Evolutionary conservation across 2,329 filamentous ascomycete species (phyloP).

Genomic region (Penicillium rolfsii): DNA sequence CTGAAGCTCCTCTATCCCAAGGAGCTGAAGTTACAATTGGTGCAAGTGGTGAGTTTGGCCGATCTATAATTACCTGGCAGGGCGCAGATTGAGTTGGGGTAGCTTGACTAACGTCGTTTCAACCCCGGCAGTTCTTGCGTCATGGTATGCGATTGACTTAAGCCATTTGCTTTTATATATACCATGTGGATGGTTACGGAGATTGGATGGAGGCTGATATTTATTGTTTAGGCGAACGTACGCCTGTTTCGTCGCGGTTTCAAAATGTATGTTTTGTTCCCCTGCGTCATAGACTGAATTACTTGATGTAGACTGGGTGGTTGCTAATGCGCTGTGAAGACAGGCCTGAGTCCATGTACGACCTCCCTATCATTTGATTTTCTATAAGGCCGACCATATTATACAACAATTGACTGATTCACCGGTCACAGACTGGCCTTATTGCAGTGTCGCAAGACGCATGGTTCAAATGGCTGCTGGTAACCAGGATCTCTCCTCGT

Average conservation of each 20-base stretch:
- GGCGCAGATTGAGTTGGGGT: background rate
- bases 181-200: background rate
- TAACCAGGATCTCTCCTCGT: constrained; percentile 56
- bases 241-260: constrained; percentile 85
- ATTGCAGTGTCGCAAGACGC: constrained; percentile 76
- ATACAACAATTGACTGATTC: constrained; percentile 24
- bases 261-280: constrained; percentile 60
- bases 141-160: constrained; percentile 57
- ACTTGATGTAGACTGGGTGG: background rate
- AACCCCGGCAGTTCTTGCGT: constrained; percentile 60
- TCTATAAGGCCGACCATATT: background rate
- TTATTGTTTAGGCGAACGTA: constrained; percentile 63
- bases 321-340: constrained; percentile 37
- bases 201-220: background rate
- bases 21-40: constrained; percentile 78
- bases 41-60: constrained; percentile 69
- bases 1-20: constrained; percentile 79
- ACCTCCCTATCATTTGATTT: constrained; percentile 2
- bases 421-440: constrained; percentile 71
- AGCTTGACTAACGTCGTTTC: constrained; percentile 19
- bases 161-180: background rate
- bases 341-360: constrained; percentile 55
- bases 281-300: background rate
- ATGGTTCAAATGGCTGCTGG: constrained; percentile 66
- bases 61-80: background rate